These are phyloP conservation scores for Scenedesmus sp. DNA, from an alignment of 163 green algal species.

Conservation along the genomic window DNA sequence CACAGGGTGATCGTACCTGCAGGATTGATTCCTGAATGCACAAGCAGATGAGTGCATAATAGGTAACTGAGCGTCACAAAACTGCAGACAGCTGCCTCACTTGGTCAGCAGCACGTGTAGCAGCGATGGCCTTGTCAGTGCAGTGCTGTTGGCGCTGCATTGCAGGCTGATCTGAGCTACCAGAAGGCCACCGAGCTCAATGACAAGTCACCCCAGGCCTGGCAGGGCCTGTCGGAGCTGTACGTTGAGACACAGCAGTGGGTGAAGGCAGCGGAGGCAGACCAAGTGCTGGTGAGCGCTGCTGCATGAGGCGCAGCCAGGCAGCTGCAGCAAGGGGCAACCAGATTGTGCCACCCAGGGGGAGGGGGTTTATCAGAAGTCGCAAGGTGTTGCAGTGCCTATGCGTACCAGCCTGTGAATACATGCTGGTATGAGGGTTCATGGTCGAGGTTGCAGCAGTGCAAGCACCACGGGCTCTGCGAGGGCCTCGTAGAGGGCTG, in stretches of 20 bases:
- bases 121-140: background rate
- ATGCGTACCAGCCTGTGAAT: too few species aligned
- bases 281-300: constrained; percentile 60
- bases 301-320: background rate
- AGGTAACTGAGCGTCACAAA: too few species aligned
- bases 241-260: constrained; percentile 61
- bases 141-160: constrained; percentile 4
- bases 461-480: background rate
- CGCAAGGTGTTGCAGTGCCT: too few species aligned
- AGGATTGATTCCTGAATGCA: too few species aligned
- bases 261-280: constrained; percentile 54
- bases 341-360: background rate
- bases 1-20: background rate
- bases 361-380: too few species aligned
- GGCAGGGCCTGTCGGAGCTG: constrained; percentile 82
- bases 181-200: constrained; percentile 65
- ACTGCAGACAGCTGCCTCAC: too few species aligned
- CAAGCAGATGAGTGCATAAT: too few species aligned
- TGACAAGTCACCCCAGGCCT: constrained; percentile 67
- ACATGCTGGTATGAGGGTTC: background rate
- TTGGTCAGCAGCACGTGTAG: background rate
- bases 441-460: background rate
- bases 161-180: constrained; percentile 67
- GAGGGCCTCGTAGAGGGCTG: too few species aligned
- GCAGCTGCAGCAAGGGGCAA: background rate